Evolutionary conservation across 2,329 filamentous ascomycete genomes (phyloP).

Genomic region (Sphaerulina vaccinii): DNA sequence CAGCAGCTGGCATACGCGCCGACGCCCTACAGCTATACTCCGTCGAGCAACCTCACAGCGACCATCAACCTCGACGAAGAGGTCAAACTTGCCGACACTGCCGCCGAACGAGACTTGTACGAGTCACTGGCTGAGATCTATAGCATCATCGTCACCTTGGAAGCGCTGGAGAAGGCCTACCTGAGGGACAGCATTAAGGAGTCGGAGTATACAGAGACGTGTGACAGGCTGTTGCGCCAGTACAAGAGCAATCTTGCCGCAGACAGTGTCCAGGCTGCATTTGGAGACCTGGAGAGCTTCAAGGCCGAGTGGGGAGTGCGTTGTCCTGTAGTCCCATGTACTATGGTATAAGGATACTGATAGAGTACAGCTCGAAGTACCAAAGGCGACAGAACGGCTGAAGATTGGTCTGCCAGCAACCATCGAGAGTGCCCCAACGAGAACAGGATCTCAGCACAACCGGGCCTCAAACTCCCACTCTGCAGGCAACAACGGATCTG

Average conservation of each 20-base stretch:
- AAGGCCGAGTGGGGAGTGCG: slow-evolving; percentile 87
- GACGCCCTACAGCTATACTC: slow-evolving; percentile 87
- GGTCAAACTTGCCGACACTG: slow-evolving; percentile 84
- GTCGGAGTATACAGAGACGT: slow-evolving; percentile 92
- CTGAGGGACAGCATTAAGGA: slow-evolving; percentile 92
- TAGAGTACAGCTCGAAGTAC: slow-evolving; percentile 74
- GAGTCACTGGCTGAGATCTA: slow-evolving; percentile 97
- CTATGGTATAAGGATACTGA: slow-evolving; percentile 7
- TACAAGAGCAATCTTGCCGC: slow-evolving; percentile 93
- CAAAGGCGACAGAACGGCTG: slow-evolving; percentile 87
- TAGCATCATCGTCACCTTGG: slow-evolving; percentile 92
- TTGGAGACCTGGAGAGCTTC: slow-evolving; percentile 85
- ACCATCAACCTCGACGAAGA: slow-evolving; percentile 97
- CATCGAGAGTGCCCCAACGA: slow-evolving; percentile 59
- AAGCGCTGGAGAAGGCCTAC: slow-evolving; percentile 94
- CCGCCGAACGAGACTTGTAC: slow-evolving; percentile 86
- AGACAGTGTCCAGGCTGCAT: slow-evolving; percentile 84
- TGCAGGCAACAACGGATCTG: slow-evolving; percentile 21
- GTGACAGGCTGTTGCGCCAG: slow-evolving; percentile 88
- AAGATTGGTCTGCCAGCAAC: slow-evolving; percentile 92
- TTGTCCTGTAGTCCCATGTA: slow-evolving; percentile 25
- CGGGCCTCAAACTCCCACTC: slow-evolving; percentile 21
- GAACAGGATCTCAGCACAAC: slow-evolving; percentile 20
- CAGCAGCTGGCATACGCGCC: slow-evolving; percentile 76
- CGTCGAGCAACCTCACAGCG: slow-evolving; percentile 76